Conservation (phyloP, 1,139 yeast genomes). For the Taiozyma sp. region DNA sequence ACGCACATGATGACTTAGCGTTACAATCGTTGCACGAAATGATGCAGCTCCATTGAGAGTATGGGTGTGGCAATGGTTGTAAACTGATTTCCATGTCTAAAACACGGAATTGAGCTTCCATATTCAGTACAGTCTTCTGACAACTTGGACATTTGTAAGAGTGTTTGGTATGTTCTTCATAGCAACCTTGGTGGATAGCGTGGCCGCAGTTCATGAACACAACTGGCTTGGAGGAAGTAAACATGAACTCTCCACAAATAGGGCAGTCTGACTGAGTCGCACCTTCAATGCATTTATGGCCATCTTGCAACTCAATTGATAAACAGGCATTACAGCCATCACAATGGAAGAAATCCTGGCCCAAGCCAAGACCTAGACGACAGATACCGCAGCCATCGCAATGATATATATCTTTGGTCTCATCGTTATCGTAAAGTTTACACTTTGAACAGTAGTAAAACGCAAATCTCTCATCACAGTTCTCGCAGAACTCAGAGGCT, state of each 20-base stretch:
- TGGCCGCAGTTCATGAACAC: slow-evolving; percentile 94
- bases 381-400: slow-evolving; percentile 94
- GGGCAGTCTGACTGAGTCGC: slow-evolving; percentile 92
- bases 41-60: slow-evolving; percentile 70
- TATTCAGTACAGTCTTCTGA: slow-evolving; percentile 75
- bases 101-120: slow-evolving; percentile 84
- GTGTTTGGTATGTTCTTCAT: slow-evolving; percentile 71
- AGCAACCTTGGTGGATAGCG: slow-evolving; percentile 84
- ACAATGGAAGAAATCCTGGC: slow-evolving; percentile 88
- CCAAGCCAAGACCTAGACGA: slow-evolving; percentile 82
- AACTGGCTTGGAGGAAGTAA: slow-evolving; percentile 78
- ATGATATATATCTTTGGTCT: slow-evolving; percentile 78
- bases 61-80: slow-evolving; percentile 79
- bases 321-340: slow-evolving; percentile 88
- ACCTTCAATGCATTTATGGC: slow-evolving; percentile 80
- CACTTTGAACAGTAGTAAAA: slow-evolving; percentile 75
- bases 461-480: slow-evolving; percentile 65
- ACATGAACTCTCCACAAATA: slow-evolving; percentile 87
- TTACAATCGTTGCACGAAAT: slow-evolving; percentile 87
- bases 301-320: slow-evolving; percentile 69
- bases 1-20: slow-evolving; percentile 71
- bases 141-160: slow-evolving; percentile 91
- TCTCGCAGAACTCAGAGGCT: slow-evolving; percentile 64
- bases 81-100: slow-evolving; percentile 76
- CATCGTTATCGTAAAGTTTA: slow-evolving; percentile 80